phyloP scores from a whole-genome alignment of 192 early-diverging fungal species.

The Obelidium mucronatum region DNA sequence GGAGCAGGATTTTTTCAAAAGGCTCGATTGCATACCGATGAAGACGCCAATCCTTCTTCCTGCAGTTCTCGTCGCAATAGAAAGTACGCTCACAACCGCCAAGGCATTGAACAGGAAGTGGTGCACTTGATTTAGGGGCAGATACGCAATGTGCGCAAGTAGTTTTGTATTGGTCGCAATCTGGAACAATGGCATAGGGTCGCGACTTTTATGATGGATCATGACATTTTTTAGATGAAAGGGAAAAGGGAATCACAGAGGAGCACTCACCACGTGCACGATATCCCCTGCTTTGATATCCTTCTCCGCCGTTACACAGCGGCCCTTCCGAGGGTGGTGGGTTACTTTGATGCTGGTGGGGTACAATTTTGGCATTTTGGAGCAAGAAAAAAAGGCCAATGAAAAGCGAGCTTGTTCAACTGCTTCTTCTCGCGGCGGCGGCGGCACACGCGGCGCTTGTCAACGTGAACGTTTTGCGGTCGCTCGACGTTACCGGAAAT shows the following conservation, averaged over 20 bases:
- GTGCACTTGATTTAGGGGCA: not conserved
- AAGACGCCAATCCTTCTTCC: slow-evolving; percentile 32
- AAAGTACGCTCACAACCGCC: slow-evolving; percentile 30
- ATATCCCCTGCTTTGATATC: slow-evolving; percentile 26
- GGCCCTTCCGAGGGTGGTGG: slow-evolving; percentile 43
- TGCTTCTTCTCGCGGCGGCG: not conserved
- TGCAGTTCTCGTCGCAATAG: slow-evolving; percentile 43
- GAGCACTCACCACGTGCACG: slow-evolving; percentile 24
- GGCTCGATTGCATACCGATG: slow-evolving; percentile 14
- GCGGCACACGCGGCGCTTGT: slow-evolving; percentile 8
- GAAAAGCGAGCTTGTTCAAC: not conserved
- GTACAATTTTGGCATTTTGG: not conserved
- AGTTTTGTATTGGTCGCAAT: slow-evolving; percentile 19
- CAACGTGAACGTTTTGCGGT: slow-evolving; percentile 67
- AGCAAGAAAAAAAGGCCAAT: not conserved
- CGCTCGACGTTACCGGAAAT: slow-evolving; percentile 64
- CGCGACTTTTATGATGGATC: no score
- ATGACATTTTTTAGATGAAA: no score
- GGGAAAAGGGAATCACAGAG: no score
- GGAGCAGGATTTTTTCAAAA: no score
- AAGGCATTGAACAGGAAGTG: not conserved
- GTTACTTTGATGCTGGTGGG: slow-evolving; percentile 1
- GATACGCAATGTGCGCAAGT: slow-evolving; percentile 47
- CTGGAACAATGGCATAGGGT: slow-evolving; percentile 47
- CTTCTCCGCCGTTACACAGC: slow-evolving; percentile 31